Evolutionary conservation across 257 asterid genomes (phyloP), one percentile per base, ranked within the genome.

Genomic region (Solanum lignicaule): DNA sequence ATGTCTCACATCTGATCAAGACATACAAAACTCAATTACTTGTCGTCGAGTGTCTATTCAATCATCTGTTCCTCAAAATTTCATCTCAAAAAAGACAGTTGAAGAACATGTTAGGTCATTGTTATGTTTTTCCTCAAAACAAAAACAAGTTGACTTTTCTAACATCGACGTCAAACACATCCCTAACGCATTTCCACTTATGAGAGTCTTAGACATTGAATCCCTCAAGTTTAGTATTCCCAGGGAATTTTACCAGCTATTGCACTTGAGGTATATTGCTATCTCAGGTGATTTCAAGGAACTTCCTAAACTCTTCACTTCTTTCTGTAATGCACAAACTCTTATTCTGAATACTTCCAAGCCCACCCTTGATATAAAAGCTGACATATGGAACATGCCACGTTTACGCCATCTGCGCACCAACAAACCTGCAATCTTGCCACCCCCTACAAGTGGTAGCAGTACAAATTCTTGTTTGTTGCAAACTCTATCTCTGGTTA

Each of bases 401-500:
- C 10, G 31, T 27, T 55, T 83, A 5, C 16, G 48, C 20, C 86
- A 83, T 83, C 11, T 83, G 16, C 46, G 1, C 41, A 83, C 86
- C 15, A 92, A 91, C 23, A 92, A 92, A 31, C 91, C 93, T 29
- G 91, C 94, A 15, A 20, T 88, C 21, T 73, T 93, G 66, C 91
- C 90, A 0, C 69, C 90, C 36, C 91, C 93, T 9, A 87, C 60
- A 1, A 8, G 9, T 3, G 0, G 41, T 36, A 36, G 9, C 16
- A 71, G 41, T 21, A 74, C 52, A 90, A 23, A 91, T 83, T 14
- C 85, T 74, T 66, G 35, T 85, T 55, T 94, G 0, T 60, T 66
- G n/a, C 96, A 93, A 90, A 95, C 98, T 13, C 92, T 94, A 25
- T 90, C 94, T 1, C 87, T 92, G 13, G 89, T 95, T 66, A 87